Evolutionary conservation across 768 basidiomycete genomes (phyloP), one percentile per base, ranked within the genome.

Genomic region (Gymnopilus junonius): DNA sequence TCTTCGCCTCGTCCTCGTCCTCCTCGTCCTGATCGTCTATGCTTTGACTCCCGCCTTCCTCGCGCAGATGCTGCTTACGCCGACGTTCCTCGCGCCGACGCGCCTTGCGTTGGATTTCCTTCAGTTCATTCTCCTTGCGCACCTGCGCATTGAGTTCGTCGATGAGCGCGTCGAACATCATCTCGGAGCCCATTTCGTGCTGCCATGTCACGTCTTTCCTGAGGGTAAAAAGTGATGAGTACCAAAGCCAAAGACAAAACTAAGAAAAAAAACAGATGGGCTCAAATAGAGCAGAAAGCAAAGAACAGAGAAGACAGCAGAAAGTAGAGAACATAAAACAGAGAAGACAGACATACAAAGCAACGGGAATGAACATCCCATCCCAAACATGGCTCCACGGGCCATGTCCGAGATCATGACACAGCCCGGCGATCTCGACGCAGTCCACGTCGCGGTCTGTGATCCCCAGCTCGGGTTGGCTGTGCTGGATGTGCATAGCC

Each of bases 351-450:
- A 80, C 85, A 68, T 69, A 92, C 92, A 86, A 65, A 1, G 85
- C 87, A 4, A 68, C 60, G 0, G 91, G 91, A 55, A 95, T 92
- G 73, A 92, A 93, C 56, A 79, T 69, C 7, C 77, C 76, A 65
- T 95, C 93, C 89, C 91, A 95, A 8, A 94, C 88, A 72, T 95
- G 93, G 62, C 87, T 90, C 87, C 90, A 94, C 0, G 93, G 93
- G 0, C 93, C 93, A 68, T 94, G 93, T 0, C 92, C 93, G 3
- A 94, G 84, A 73, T 94, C 93, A 67, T 94, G 93, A 60, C 92
- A 93, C 2, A 94, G 78, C 0, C 92, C 93, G 0, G 93, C 93
- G 23, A 94, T 78, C 61, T 91, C 88, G 17, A 94, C 88, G 62
- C 93, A 94, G 54, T 82, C 80, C 31, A 94, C 79, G 62, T 95